Conservation (phyloP, 1,284 basidiomycete genomes). For the Mrakiaceae sp. region DNA sequence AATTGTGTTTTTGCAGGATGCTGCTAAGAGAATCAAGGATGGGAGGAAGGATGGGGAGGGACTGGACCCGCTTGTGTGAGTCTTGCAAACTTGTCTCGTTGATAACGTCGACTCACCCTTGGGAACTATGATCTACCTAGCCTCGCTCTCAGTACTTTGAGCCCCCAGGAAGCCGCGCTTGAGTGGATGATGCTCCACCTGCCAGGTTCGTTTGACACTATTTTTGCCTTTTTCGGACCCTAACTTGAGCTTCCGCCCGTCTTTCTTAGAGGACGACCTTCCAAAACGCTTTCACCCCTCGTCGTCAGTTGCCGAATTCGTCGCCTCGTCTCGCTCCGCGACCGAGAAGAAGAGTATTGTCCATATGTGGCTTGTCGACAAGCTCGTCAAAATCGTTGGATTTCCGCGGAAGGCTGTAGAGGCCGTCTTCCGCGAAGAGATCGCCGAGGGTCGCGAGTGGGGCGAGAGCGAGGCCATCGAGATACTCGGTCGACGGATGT, state of each 20-base stretch:
- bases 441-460: slow-evolving; percentile 19
- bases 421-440: slow-evolving; percentile 35
- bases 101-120: too few relatives aligned
- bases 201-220: slow-evolving; percentile 23
- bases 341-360: slow-evolving; percentile 46
- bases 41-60: slow-evolving; percentile 2
- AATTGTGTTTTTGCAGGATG: slow-evolving; percentile 28
- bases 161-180: slow-evolving; percentile 41
- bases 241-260: slow-evolving; percentile 31
- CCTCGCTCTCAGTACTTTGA: slow-evolving; percentile 40
- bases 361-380: slow-evolving; percentile 69
- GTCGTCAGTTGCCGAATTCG: slow-evolving; percentile 48
- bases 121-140: too few relatives aligned
- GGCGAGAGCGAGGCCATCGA: slow-evolving; percentile 33
- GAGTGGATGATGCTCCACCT: slow-evolving; percentile 41
- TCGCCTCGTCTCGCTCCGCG: slow-evolving; percentile 43
- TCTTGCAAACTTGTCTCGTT: too few relatives aligned
- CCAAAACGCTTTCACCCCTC: slow-evolving; percentile 56
- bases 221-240: not conserved
- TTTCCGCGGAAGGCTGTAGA: slow-evolving; percentile 65
- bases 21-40: slow-evolving; percentile 21
- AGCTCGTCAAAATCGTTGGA: slow-evolving; percentile 69
- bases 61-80: slow-evolving; percentile 29
- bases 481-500: slow-evolving; percentile 31
- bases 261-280: slow-evolving; percentile 5